Base-by-base conservation (phyloP, 345 rosid species). In the Gossypium turneri region DNA sequence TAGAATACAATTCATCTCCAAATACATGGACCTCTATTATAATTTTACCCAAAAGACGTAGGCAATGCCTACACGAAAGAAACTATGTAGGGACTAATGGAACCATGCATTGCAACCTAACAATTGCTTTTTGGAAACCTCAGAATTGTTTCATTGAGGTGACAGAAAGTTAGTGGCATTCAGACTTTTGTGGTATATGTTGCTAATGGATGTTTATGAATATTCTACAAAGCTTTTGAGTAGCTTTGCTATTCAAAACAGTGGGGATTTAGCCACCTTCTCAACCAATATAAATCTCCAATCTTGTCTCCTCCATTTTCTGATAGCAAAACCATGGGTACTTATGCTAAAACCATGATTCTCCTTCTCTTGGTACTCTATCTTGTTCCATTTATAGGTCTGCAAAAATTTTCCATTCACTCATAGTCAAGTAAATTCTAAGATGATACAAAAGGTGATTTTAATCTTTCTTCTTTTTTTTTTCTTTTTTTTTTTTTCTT, bases 271-370 rank as follows among this genome's bases (percentile, higher is more conserved):
- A 20, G 4, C 71, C 56, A 65, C 70, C 34, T 25, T 63, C 75
- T 41, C 38, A 47, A 53, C 72, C 55, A 15, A 69, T 85, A 86
- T 81, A 86, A 85, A 83, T 79, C 78, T 69, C 17, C 53, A 61
- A 25, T 41, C 41, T 69, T 44, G 4, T 25, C 72, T 17, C n/a
- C 78, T 58, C 17, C 11, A 25, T 41, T 73, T 29, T 29, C 41
- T 45, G 16, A 7, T 47, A 60, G 10, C 51, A 43, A 29, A 67
- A 66, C 7, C 38, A 78, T 82, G 85, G 73, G 41, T 78, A 16
- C 68, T 72, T 68, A 2, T 16, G 29, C 70, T 47, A 81, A 22
- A 22, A 11, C 34, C 62, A 22, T 22, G 20, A 12, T 60, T 34
- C 48, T 77, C 34, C 55, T 85, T 20, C 72, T 79, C 43, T 22